Conservation (phyloP, 176 grass and related monocot genomes). For the Oryza officinalis region DNA sequence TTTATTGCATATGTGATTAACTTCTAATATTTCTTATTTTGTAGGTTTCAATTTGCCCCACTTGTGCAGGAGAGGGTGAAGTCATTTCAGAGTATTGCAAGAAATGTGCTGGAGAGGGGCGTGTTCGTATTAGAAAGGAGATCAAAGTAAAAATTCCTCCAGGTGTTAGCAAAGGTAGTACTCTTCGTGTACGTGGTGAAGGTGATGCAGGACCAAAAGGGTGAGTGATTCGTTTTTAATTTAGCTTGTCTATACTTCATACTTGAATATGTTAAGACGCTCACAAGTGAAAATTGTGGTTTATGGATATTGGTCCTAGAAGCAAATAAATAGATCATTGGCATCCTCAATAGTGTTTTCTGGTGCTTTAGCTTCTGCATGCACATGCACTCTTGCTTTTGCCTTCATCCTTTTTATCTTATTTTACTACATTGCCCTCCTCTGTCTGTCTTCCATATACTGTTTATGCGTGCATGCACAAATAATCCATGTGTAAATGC, state of each 20-base stretch:
- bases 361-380: background rate
- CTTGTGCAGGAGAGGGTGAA: conserved; percentile 83
- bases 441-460: conserved; percentile 7
- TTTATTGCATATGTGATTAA: conserved; percentile 26
- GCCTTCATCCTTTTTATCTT: conserved; percentile 26
- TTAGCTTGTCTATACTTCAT: conserved; percentile 25
- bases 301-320: conserved; percentile 16
- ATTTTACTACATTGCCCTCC: conserved; percentile 17
- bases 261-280: conserved; percentile 1
- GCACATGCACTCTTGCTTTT: conserved; percentile 1
- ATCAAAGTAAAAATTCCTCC: conserved; percentile 98
- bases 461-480: background rate
- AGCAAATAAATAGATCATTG: conserved; percentile 11
- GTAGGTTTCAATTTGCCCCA: conserved; percentile 95
- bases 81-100: conserved; percentile 89
- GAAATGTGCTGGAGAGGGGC: conserved; percentile 91
- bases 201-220: conserved; percentile 98
- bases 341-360: background rate
- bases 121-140: conserved; percentile 88
- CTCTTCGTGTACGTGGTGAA: conserved; percentile 96
- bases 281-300: conserved; percentile 21
- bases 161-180: conserved; percentile 98
- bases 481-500: conserved; percentile 11
- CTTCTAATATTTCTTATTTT: conserved; percentile 15
- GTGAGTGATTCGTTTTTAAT: conserved; percentile 50